Evolutionary conservation across 495 filamentous ascomycete genomes (phyloP), one percentile per base, ranked within the genome.

Genomic region (Aspergillus steynii): DNA sequence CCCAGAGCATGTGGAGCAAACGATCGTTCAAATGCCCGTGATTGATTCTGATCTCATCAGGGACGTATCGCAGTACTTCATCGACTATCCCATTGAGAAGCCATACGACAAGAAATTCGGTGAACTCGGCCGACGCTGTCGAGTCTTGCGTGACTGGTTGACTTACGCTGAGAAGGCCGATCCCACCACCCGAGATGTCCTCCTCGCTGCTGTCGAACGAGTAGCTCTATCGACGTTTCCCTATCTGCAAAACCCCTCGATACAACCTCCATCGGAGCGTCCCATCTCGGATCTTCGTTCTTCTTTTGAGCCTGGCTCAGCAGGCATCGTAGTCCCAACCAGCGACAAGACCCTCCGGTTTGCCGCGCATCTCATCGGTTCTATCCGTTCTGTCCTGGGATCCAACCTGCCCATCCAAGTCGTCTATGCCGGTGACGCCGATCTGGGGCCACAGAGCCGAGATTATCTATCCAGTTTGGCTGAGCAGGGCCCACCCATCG

Each of bases 331-430:
- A 20, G 56, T 61, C 8, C 59, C 59, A 29, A 61, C 59, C 3
- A 56, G 59, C 53, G 46, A 61, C 47, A 52, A 52, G 6, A 61
- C 53, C 9, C 46, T 61, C 9, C 59, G 59, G 4, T 61, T 50
- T 48, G 59, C 53, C 7, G 47, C 53, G 0, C 59, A 56, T 32
- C 53, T 61, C n/a, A 51, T 61, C 46, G 59, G 53, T 2, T n/a
- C 53, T 1, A 29, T 61, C 1, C 59, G 59, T 7, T 42, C 25
- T 2, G 59, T 61, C 14, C 53, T 56, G 4, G 45, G 50, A 28
- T 61, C 59, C 20, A 56, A 53, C 10, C 53, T 61, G 2, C 59
- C 59, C 25, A 61, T 61, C 45, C 53, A 61, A 12, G 45, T 61
- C 32, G 53, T 56, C 46, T 61, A 61, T 34, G 59, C 59, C 1